Evolutionary conservation across 2,329 filamentous ascomycete genomes (phyloP).

Genomic region (Leptosphaerulina australis): DNA sequence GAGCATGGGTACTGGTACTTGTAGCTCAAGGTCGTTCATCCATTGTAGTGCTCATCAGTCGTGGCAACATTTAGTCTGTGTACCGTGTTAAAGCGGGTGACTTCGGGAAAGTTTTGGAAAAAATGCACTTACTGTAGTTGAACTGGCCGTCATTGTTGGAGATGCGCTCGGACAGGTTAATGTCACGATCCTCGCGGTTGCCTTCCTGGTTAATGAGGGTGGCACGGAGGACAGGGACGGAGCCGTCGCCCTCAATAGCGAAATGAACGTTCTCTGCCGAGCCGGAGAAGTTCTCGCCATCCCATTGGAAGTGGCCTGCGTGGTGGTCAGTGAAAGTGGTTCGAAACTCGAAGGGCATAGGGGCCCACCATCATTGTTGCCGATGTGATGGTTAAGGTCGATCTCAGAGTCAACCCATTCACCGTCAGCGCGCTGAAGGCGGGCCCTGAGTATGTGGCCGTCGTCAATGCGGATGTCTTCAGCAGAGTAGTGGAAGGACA

Average conservation of each 20-base stretch:
- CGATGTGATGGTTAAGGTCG: slow-evolving; percentile 58
- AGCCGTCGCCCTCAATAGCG: slow-evolving; percentile 57
- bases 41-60: neutral
- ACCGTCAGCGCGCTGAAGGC: slow-evolving; percentile 52
- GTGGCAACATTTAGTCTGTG: slow-evolving; percentile 8
- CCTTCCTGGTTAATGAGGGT: slow-evolving; percentile 53
- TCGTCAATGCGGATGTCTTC: slow-evolving; percentile 58
- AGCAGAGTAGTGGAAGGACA: slow-evolving; percentile 58
- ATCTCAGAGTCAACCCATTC: slow-evolving; percentile 54
- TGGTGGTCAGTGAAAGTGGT: neutral
- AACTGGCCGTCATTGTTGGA: slow-evolving; percentile 58
- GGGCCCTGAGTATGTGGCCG: slow-evolving; percentile 56
- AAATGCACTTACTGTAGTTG: slow-evolving; percentile 21
- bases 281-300: slow-evolving; percentile 54
- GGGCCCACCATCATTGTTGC: slow-evolving; percentile 58
- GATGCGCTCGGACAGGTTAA: slow-evolving; percentile 64
- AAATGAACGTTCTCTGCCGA: slow-evolving; percentile 58
- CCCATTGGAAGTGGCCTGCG: slow-evolving; percentile 57
- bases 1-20: neutral
- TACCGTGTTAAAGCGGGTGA: neutral
- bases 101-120: too few relatives aligned
- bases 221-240: slow-evolving; percentile 61
- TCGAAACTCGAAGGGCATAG: neutral
- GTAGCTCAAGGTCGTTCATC: neutral
- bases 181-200: slow-evolving; percentile 50